These are phyloP conservation scores for Pseudocercospora vitis DNA, from an alignment of 2,329 filamentous ascomycete genomes.

Conservation along the genomic window DNA sequence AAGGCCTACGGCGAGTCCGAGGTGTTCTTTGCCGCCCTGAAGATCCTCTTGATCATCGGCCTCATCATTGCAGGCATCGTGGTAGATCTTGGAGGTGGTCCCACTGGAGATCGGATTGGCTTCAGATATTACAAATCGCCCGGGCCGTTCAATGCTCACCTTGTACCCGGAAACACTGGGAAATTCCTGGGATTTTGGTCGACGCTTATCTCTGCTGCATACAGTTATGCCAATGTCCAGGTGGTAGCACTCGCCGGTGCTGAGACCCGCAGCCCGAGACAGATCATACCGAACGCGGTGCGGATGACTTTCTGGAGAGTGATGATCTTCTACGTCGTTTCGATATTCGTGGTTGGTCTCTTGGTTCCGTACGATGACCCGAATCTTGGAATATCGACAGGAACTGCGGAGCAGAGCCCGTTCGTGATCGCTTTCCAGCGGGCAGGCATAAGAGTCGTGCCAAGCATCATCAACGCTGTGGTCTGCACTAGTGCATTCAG, in stretches of 20 bases:
- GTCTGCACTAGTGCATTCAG: constrained; percentile 49
- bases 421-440: constrained; percentile 66
- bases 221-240: constrained; percentile 22
- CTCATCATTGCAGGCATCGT: constrained; percentile 23
- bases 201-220: constrained; percentile 20
- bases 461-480: constrained; percentile 67
- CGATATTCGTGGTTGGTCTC: constrained; percentile 34
- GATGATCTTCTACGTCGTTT: constrained; percentile 37
- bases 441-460: constrained; percentile 61
- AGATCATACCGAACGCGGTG: constrained; percentile 40
- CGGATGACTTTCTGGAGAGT: constrained; percentile 39
- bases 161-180: constrained; percentile 16
- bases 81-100: constrained; percentile 21
- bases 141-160: constrained; percentile 20
- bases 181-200: constrained; percentile 29
- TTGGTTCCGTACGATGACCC: constrained; percentile 34
- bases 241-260: constrained; percentile 22
- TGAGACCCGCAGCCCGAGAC: constrained; percentile 46
- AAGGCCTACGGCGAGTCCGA: constrained; percentile 23
- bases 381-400: constrained; percentile 34
- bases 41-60: constrained; percentile 21
- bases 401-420: constrained; percentile 52
- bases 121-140: constrained; percentile 22
- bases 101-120: constrained; percentile 16
- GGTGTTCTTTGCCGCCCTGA: constrained; percentile 22